These are phyloP conservation scores for Neonectria sp. DNA, from an alignment of 2,329 filamentous ascomycete genomes.

Conservation along the genomic window DNA sequence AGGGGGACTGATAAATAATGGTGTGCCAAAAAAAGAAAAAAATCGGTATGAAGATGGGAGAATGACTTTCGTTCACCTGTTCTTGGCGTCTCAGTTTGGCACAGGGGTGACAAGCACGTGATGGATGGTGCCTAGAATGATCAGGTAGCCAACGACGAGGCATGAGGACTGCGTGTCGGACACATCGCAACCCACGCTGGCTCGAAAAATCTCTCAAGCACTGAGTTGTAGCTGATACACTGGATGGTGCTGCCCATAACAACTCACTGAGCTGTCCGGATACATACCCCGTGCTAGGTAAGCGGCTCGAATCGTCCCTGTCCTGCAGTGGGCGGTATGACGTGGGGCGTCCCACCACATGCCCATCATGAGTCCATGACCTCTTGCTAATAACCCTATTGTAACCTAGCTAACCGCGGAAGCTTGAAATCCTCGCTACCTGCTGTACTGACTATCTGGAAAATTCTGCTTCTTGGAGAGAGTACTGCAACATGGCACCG, in stretches of 20 bases:
- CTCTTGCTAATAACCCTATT: conserved; percentile 22
- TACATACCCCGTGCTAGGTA: background rate
- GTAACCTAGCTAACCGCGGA: conserved; percentile 13
- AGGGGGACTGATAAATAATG: too few species aligned
- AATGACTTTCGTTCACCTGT: background rate
- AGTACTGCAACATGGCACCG: conserved; percentile 63
- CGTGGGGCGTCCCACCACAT: conserved; percentile 20
- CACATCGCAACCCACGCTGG: conserved; percentile 1
- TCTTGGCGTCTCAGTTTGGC: conserved; percentile 3
- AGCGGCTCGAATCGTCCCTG: conserved; percentile 11
- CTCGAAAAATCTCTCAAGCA: conserved; percentile 1
- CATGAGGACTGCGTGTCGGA: background rate
- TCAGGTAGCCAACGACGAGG: conserved; percentile 3
- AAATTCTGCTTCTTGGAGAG: background rate
- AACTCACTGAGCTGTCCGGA: background rate
- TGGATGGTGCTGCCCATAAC: background rate
- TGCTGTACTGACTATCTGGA: background rate
- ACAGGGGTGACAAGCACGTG: conserved; percentile 20
- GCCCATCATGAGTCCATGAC: conserved; percentile 8
- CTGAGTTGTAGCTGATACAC: background rate
- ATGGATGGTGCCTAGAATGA: conserved; percentile 27
- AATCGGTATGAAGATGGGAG: background rate
- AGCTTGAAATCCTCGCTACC: background rate
- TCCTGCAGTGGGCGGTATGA: conserved; percentile 24
- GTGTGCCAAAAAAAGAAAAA: background rate